Evolutionary conservation across 2,329 filamentous ascomycete genomes (phyloP), one percentile per base, ranked within the genome.

Genomic region (Lasiodiplodia citricola): DNA sequence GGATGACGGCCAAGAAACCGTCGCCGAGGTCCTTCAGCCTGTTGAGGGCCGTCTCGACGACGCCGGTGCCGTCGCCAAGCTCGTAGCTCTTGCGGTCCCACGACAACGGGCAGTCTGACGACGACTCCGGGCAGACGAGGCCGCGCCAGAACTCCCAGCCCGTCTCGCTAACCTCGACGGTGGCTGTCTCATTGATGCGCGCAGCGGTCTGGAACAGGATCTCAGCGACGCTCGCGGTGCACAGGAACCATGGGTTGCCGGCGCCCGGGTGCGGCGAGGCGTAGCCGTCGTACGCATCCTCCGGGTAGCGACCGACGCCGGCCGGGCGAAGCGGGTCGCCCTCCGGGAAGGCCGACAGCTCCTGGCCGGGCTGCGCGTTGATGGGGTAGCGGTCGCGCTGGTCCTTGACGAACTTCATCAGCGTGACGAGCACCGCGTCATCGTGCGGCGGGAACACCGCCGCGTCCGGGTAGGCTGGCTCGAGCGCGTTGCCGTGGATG

Each of bases 251-350:
- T 6, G 80, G 80, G 58, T 82, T 80, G 21, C 80, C 80, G 54
- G 73, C 74, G 13, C 70, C 71, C 14, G 71, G 70, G 66, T 54
- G 4, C 47, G 74, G 73, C 41, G 70, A 79, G 37, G 73, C 74
- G 69, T 80, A 79, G 21, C 80, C 80, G 71, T 81, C 74, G 71
- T 82, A 82, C 0, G 76, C 73, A 70, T 83, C 81, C 73, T 83
- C 81, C 1, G 80, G 80, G 69, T 83, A 83, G 55, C 81, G 76
- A 21, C 81, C 81, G 10, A 83, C 69, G 1, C 78, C 81, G 35
- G 76, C 77, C 47, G 79, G 80, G 25, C 92, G 88, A 85, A 96
- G 95, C 0, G 91, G 90, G 77, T 95, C 80, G 63, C 73, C 60
- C 14, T 75, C 69, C 13, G 25, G 70, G 28, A 68, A 70, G 18